Percentiles rank a stretch among this genome's conserved stretches.
phyloP scores from a whole-genome alignment of 352 stramenopile genomes.

The Phytopythium mirpurense region DNA sequence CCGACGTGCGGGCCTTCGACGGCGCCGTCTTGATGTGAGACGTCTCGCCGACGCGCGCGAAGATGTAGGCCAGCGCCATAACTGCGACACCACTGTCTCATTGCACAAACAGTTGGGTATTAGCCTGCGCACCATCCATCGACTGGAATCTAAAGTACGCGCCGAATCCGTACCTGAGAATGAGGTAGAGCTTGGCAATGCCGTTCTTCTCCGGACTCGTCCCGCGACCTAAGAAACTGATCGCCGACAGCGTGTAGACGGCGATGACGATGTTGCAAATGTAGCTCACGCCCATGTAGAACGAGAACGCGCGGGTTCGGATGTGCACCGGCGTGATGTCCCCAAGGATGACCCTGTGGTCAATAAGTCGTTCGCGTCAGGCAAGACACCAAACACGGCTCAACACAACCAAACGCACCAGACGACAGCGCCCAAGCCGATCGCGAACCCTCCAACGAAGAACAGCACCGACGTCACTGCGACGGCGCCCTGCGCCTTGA shows the following conservation, averaged over 20 bases:
- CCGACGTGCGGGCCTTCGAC: constrained; percentile 9
- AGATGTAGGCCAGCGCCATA: constrained; percentile 40
- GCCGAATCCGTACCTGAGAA: constrained; percentile 35
- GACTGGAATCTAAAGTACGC: background rate
- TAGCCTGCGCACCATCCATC: background rate
- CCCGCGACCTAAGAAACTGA: constrained; percentile 61
- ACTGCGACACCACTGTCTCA: constrained; percentile 31
- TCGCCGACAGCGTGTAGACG: constrained; percentile 71
- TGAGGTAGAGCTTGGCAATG: constrained; percentile 84
- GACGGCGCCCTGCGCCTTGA: constrained; percentile 47
- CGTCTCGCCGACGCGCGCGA: constrained; percentile 53
- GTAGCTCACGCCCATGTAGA: constrained; percentile 87
- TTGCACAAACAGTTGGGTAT: background rate
- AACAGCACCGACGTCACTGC: constrained; percentile 74
- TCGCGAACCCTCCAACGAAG: constrained; percentile 83
- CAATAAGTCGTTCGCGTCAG: constrained; percentile 1
- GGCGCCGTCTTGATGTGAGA: constrained; percentile 36
- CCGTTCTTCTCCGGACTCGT: constrained; percentile 71
- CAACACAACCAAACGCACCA: constrained; percentile 33
- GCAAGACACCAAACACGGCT: background rate
- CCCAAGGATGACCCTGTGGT: constrained; percentile 67
- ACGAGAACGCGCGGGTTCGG: constrained; percentile 69
- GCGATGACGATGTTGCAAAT: constrained; percentile 82
- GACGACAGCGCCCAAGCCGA: constrained; percentile 75
- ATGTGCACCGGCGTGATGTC: constrained; percentile 88